Percentiles rank a stretch among this genome's conserved stretches.
Evolutionary conservation across 2,329 filamentous ascomycete species (phyloP).

Genomic region (Calonectria ilicicola): DNA sequence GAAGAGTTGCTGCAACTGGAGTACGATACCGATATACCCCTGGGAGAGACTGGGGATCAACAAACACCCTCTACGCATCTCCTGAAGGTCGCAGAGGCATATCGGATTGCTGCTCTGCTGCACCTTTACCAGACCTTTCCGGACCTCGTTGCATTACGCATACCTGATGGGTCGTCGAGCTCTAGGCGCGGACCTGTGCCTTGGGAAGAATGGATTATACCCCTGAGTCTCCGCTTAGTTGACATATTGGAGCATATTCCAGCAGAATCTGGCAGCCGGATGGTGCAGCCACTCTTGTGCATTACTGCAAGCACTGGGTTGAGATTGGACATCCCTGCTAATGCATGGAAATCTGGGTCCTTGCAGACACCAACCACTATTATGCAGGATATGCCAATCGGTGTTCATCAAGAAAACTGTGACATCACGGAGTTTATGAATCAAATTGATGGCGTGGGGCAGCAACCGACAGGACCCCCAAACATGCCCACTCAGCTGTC

Average conservation of each 20-base stretch:
- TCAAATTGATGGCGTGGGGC: slow-evolving; percentile 17
- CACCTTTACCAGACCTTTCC: slow-evolving; percentile 57
- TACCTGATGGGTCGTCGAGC: slow-evolving; percentile 34
- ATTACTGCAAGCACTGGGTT: slow-evolving; percentile 52
- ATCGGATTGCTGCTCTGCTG: slow-evolving; percentile 51
- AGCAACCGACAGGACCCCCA: slow-evolving; percentile 1
- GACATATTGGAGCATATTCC: slow-evolving; percentile 50
- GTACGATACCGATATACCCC: slow-evolving; percentile 24
- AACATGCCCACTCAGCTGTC: slow-evolving; percentile 42
- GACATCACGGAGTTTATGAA: slow-evolving; percentile 22
- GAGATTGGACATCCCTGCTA: slow-evolving; percentile 37
- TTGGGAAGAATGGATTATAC: slow-evolving; percentile 53
- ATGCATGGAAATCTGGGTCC: neutral
- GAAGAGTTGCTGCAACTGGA: slow-evolving; percentile 49
- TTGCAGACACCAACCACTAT: neutral
- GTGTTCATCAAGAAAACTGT: slow-evolving; percentile 12
- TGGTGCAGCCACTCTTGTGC: slow-evolving; percentile 52
- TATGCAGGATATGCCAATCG: slow-evolving; percentile 5
- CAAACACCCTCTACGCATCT: slow-evolving; percentile 47
- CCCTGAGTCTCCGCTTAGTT: slow-evolving; percentile 48
- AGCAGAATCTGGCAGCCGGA: slow-evolving; percentile 49
- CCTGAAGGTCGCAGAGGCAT: slow-evolving; percentile 52
- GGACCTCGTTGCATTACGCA: slow-evolving; percentile 47
- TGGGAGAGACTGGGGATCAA: slow-evolving; percentile 48
- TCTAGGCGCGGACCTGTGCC: slow-evolving; percentile 39